Percentiles rank a stretch among this genome's conserved stretches.
Conservation (phyloP, 192 early-diverging fungal species). For the Pilobolus umbonatus region DNA sequence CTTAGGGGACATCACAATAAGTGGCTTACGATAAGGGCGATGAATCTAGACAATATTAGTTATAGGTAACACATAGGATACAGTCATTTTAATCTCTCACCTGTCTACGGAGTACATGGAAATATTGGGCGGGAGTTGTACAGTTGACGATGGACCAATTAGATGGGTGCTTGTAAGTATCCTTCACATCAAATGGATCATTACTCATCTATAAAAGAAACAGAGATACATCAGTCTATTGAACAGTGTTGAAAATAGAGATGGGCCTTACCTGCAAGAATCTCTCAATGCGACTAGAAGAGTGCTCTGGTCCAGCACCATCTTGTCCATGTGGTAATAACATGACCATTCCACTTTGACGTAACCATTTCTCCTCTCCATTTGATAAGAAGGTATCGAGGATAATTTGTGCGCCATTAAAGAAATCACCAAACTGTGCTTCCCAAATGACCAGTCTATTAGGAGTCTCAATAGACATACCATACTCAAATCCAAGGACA, state of each 20-base stretch:
- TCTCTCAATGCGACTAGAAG: conserved; percentile 84
- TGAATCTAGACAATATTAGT: conserved; percentile 48
- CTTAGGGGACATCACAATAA: conserved; percentile 80
- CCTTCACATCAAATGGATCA: conserved; percentile 59
- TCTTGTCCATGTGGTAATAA: conserved; percentile 94
- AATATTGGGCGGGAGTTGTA: conserved; percentile 95
- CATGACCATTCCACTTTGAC: conserved; percentile 89
- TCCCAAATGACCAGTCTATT: conserved; percentile 91
- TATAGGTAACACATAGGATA: background rate
- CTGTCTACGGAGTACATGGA: conserved; percentile 93
- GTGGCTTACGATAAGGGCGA: conserved; percentile 89
- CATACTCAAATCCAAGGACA: conserved; percentile 94
- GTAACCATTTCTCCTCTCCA: conserved; percentile 93
- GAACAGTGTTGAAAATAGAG: background rate
- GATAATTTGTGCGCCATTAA: conserved; percentile 93
- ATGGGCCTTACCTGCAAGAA: conserved; percentile 70
- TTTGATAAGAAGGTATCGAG: conserved; percentile 88
- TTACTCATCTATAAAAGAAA: conserved; percentile 60
- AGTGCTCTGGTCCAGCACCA: conserved; percentile 94
- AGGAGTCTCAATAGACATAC: conserved; percentile 88
- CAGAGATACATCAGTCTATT: background rate
- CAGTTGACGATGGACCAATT: conserved; percentile 93
- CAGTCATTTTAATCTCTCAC: conserved; percentile 17
- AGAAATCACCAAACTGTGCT: conserved; percentile 98
- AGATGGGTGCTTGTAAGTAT: conserved; percentile 60